phyloP scores from a whole-genome alignment of 768 basidiomycete species.

The Lactifluus echinatus region DNA sequence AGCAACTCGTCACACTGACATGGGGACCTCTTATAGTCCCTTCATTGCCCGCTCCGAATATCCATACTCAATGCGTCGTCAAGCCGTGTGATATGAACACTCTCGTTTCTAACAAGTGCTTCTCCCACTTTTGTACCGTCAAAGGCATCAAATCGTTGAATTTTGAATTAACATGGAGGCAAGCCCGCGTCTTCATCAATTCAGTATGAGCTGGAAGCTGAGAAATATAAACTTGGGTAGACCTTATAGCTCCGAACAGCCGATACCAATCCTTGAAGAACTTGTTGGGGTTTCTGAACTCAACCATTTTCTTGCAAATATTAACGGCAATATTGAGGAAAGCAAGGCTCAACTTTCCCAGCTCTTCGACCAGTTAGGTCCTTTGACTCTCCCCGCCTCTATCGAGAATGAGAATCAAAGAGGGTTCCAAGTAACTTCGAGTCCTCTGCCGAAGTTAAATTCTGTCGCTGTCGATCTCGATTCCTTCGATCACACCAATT shows the following conservation, averaged over 20 bases:
- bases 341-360: background rate
- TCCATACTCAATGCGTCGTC: background rate
- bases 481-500: background rate
- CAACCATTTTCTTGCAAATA: background rate
- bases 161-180: constrained; percentile 18
- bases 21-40: constrained; percentile 3
- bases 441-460: background rate
- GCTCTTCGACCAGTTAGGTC: background rate
- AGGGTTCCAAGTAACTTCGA: background rate
- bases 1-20: background rate
- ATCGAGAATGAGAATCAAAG: constrained; percentile 1
- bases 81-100: background rate
- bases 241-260: constrained; percentile 9
- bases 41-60: constrained; percentile 13
- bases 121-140: background rate
- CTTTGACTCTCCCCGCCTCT: background rate
- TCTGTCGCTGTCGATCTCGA: background rate
- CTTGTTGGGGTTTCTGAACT: constrained; percentile 9
- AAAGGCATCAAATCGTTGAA: constrained; percentile 15
- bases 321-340: background rate
- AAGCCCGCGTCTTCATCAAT: background rate
- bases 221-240: background rate
- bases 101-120: background rate
- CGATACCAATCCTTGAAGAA: constrained; percentile 8
- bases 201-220: background rate